These are phyloP conservation scores for Rehmannia glutinosa DNA, from an alignment of 257 asterid genomes.

Conservation along the genomic window DNA sequence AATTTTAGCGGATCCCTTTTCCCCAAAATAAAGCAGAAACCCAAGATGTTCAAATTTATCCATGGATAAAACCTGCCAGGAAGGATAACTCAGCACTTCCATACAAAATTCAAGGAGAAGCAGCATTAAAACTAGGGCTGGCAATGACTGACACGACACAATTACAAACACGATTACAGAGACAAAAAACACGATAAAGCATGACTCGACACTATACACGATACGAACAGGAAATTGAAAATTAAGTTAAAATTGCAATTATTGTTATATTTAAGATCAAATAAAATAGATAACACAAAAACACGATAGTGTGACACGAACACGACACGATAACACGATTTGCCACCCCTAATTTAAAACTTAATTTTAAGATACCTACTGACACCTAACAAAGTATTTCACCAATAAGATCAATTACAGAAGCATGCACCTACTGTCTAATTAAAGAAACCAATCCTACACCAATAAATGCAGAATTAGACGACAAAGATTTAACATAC, in stretches of 20 bases:
- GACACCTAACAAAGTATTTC: neutral
- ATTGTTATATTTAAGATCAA: too few relatives aligned
- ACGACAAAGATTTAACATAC: constrained; percentile 36
- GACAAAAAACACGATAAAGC: too few relatives aligned
- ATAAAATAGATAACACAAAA: too few relatives aligned
- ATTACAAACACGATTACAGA: too few relatives aligned
- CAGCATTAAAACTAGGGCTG: neutral
- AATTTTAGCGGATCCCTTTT: constrained; percentile 56
- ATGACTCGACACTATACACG: too few relatives aligned
- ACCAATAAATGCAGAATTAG: constrained; percentile 3
- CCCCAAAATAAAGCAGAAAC: constrained; percentile 76
- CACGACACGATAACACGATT: too few relatives aligned
- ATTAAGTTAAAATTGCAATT: too few relatives aligned
- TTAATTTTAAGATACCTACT: neutral
- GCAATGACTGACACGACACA: too few relatives aligned
- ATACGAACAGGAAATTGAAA: too few relatives aligned
- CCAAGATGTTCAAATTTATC: constrained; percentile 82
- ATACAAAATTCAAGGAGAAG: constrained; percentile 7
- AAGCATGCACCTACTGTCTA: neutral
- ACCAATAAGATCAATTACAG: neutral
- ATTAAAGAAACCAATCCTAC: neutral
- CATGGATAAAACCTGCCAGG: constrained; percentile 70
- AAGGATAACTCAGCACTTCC: constrained; percentile 18
- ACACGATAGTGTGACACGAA: too few relatives aligned
- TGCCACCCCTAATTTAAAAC: too few relatives aligned